These are phyloP conservation scores for Plasmodium falciparum DNA, from an alignment of 169 alveolate genomes.

Conservation along the genomic window DNA sequence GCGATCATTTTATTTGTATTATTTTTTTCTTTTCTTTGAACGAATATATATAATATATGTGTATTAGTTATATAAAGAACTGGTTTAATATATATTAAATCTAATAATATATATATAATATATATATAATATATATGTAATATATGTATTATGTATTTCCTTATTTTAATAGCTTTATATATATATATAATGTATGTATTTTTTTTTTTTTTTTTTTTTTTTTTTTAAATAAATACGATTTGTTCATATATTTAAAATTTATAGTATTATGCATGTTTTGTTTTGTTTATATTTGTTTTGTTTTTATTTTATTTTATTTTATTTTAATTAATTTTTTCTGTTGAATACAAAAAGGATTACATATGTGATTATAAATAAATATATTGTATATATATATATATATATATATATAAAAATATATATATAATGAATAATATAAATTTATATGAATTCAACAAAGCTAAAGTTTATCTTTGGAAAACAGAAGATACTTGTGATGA, in stretches of 20 bases:
- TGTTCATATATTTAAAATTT: too few species aligned
- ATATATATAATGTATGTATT: neutral
- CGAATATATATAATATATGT: too few species aligned
- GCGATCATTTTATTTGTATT: too few species aligned
- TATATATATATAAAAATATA: neutral
- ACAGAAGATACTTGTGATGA: conserved; percentile 67
- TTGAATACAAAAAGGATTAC: neutral
- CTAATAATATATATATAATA: too few species aligned
- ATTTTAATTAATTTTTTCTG: neutral
- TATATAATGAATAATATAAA: conserved; percentile 10
- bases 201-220: neutral
- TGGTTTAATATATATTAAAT: too few species aligned
- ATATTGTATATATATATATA: too few species aligned
- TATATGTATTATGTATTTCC: too few species aligned
- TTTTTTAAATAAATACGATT: neutral
- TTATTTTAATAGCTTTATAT: too few species aligned
- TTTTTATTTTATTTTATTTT: neutral
- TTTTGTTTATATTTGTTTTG: neutral
- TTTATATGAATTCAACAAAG: conserved; percentile 49
- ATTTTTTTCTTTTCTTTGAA: too few species aligned
- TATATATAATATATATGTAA: too few species aligned
- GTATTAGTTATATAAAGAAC: too few species aligned
- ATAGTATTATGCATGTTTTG: neutral
- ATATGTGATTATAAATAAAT: too few species aligned
- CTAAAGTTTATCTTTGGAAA: conserved; percentile 73